phyloP scores from a whole-genome alignment of 1,284 basidiomycete species.

The Cystobasidium slooffiae region DNA sequence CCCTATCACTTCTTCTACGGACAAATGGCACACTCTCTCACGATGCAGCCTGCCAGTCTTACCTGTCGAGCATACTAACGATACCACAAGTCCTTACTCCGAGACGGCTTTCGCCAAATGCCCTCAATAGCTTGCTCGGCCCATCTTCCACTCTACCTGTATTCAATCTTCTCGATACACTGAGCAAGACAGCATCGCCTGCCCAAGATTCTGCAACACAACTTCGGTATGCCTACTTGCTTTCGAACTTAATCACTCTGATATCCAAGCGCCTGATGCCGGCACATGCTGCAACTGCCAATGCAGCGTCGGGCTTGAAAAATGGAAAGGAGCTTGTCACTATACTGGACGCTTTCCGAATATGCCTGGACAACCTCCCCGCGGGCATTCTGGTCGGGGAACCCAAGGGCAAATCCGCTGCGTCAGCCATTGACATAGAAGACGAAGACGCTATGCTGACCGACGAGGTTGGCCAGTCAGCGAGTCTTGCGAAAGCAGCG shows the following conservation, averaged over 20 bases:
- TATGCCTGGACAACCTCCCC: conserved; percentile 65
- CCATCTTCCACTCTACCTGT: conserved; percentile 49
- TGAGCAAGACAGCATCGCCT: neutral
- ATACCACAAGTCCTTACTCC: conserved; percentile 68
- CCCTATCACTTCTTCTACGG: conserved; percentile 55
- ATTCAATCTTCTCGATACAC: conserved; percentile 40
- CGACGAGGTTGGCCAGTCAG: conserved; percentile 59
- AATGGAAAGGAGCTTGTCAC: conserved; percentile 61
- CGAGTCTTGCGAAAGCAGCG: conserved; percentile 1
- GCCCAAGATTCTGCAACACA: conserved; percentile 4
- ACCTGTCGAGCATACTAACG: conserved; percentile 64
- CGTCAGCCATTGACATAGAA: conserved; percentile 44
- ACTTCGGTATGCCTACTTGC: conserved; percentile 62
- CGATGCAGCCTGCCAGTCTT: conserved; percentile 47
- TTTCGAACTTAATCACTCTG: conserved; percentile 70
- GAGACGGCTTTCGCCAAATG: conserved; percentile 63
- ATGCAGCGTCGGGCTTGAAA: conserved; percentile 58
- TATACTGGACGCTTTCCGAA: conserved; percentile 65
- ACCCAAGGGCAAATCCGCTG: conserved; percentile 44
- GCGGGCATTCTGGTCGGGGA: conserved; percentile 57
- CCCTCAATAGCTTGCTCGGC: conserved; percentile 57
- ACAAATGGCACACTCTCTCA: conserved; percentile 37
- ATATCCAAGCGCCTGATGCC: conserved; percentile 51
- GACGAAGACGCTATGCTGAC: conserved; percentile 58
- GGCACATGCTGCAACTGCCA: conserved; percentile 60